Conservation (phyloP, 495 filamentous ascomycete genomes). For the Viridothelium virens region DNA sequence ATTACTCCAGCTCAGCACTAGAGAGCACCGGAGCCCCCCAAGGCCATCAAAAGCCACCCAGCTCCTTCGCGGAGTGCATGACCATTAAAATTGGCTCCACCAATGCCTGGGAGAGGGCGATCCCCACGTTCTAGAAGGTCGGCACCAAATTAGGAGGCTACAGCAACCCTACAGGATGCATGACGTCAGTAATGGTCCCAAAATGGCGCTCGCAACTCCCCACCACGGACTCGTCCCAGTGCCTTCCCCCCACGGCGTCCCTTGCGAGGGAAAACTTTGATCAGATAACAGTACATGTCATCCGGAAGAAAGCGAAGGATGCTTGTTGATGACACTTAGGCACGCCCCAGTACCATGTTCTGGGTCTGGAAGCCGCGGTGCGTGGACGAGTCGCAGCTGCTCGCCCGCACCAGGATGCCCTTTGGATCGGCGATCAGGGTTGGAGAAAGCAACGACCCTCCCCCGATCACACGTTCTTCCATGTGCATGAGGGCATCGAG, state of each 20-base stretch:
- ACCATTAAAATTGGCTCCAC: neutral
- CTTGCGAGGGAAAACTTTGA: too few species aligned
- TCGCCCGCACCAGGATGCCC: too few species aligned
- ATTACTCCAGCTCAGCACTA: too few species aligned
- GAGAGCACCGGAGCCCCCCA: too few species aligned
- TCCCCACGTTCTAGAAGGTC: neutral
- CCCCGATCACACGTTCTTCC: neutral
- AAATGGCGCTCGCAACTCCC: neutral
- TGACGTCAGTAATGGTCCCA: slow-evolving; percentile 7
- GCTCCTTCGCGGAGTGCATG: neutral
- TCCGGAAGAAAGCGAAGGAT: slow-evolving; percentile 6
- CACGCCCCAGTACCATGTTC: neutral
- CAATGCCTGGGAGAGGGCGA: neutral
- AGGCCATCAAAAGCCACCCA: too few species aligned
- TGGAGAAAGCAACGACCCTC: neutral
- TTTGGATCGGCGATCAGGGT: neutral
- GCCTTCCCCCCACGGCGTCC: too few species aligned
- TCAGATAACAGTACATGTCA: neutral
- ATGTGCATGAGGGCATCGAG: slow-evolving; percentile 4
- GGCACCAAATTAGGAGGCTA: neutral
- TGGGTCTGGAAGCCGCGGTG: too few species aligned
- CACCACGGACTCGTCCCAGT: too few species aligned
- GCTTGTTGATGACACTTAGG: neutral
- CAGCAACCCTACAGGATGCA: neutral
- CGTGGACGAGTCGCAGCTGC: too few species aligned